Evolutionary conservation across 805 yeast species (phyloP).

Genomic region (Wickerhamomyces pijperi): DNA sequence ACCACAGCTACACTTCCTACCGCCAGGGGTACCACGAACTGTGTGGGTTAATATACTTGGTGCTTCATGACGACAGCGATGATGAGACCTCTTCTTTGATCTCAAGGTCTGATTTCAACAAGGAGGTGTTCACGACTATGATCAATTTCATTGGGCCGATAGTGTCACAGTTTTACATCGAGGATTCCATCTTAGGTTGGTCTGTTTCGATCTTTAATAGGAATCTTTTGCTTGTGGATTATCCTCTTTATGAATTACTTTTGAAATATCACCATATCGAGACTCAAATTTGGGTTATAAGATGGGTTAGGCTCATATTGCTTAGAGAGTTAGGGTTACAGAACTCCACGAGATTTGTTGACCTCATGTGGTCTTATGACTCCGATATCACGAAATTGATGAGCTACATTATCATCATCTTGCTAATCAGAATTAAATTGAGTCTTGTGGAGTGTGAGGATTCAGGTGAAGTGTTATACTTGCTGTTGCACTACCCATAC

Average conservation of each 20-base stretch:
- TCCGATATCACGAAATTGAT: constrained; percentile 23
- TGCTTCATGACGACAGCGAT: constrained; percentile 27
- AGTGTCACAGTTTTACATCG: constrained; percentile 33
- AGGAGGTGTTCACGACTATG: constrained; percentile 34
- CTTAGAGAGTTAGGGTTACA: constrained; percentile 33
- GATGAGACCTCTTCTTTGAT: too few relatives aligned
- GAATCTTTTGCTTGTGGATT: constrained; percentile 33
- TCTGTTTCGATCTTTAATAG: constrained; percentile 31
- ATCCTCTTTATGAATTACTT: constrained; percentile 32
- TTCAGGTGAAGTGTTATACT: constrained; percentile 34
- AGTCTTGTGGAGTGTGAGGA: constrained; percentile 32
- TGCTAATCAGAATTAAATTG: constrained; percentile 32
- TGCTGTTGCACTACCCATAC: constrained; percentile 35
- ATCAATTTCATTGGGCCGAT: constrained; percentile 31
- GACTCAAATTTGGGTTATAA: constrained; percentile 39
- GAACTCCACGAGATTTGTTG: constrained; percentile 28
- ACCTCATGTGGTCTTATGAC: constrained; percentile 25
- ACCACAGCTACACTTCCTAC: constrained; percentile 18
- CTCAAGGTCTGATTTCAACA: constrained; percentile 5
- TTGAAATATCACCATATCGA: constrained; percentile 33
- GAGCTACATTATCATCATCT: constrained; percentile 27
- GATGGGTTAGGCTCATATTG: constrained; percentile 35
- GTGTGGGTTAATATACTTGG: constrained; percentile 33
- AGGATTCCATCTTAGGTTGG: constrained; percentile 28
- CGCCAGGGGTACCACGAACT: constrained; percentile 46